Percentiles rank a stretch among this genome's conserved stretches.
These are phyloP conservation scores for sweet orange (Citrus sinensis) DNA, from an alignment of 345 rosid species.

Conservation along the genomic window DNA sequence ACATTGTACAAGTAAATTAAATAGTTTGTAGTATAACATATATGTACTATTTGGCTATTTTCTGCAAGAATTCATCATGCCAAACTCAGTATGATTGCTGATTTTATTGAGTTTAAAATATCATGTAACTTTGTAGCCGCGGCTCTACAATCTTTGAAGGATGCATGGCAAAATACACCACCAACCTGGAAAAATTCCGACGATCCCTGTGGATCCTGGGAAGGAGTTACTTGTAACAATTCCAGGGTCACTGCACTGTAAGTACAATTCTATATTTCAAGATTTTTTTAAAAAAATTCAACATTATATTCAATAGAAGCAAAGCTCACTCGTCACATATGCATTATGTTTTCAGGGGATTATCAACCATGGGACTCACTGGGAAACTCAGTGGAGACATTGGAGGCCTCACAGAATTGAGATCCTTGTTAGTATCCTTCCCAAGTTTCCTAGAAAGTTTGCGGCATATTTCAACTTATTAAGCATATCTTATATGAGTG, in stretches of 20 bases:
- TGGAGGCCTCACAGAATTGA: slow-evolving; percentile 77
- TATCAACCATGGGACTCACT: slow-evolving; percentile 76
- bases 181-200: slow-evolving; percentile 69
- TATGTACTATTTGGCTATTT: no score
- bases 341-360: slow-evolving; percentile 45
- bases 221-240: slow-evolving; percentile 71
- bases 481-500: no score
- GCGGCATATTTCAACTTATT: background rate
- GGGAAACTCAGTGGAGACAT: slow-evolving; percentile 92
- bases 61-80: no score
- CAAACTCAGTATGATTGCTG: no score
- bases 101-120: background rate
- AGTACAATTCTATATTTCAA: slow-evolving; percentile 22
- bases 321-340: background rate
- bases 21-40: background rate
- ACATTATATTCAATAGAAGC: background rate
- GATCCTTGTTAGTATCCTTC: slow-evolving; percentile 67
- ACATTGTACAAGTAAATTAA: no score
- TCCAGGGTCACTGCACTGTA: slow-evolving; percentile 80
- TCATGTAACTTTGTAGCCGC: slow-evolving; percentile 45
- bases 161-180: slow-evolving; percentile 70
- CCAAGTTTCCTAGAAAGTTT: background rate
- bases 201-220: slow-evolving; percentile 93
- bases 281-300: background rate
- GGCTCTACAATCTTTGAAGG: slow-evolving; percentile 70